phyloP scores from a whole-genome alignment of 768 basidiomycete species.

The Clavaria fumosa region DNA sequence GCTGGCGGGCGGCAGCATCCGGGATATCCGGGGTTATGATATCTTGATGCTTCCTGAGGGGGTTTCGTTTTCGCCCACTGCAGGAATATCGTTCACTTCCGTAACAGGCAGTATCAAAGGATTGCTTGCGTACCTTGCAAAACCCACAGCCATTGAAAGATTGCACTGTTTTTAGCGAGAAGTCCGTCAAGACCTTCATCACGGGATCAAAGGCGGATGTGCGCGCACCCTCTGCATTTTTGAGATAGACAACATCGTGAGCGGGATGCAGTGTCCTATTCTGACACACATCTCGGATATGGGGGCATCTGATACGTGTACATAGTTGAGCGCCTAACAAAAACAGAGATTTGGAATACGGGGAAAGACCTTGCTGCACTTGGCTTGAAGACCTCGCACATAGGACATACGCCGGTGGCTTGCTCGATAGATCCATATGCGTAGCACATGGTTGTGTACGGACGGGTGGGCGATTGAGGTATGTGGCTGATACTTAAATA shows the following conservation, averaged over 20 bases:
- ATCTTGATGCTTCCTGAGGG: slow-evolving; percentile 35
- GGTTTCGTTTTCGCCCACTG: slow-evolving; percentile 62
- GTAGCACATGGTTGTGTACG: slow-evolving; percentile 48
- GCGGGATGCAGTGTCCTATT: slow-evolving; percentile 63
- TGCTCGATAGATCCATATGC: slow-evolving; percentile 54
- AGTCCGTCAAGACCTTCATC: slow-evolving; percentile 9
- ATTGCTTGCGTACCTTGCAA: slow-evolving; percentile 52
- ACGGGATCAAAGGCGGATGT: slow-evolving; percentile 8
- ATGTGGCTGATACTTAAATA: slow-evolving; percentile 7
- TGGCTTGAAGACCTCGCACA: slow-evolving; percentile 72
- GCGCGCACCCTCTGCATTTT: slow-evolving; percentile 70
- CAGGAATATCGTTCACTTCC: slow-evolving; percentile 12
- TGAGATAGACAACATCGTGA: slow-evolving; percentile 63
- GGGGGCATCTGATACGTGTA: slow-evolving; percentile 46
- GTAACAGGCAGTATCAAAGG: slow-evolving; percentile 11
- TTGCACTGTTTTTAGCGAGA: slow-evolving; percentile 34
- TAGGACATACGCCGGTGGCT: slow-evolving; percentile 53
- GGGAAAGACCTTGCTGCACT: slow-evolving; percentile 30
- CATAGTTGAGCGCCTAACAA: slow-evolving; percentile 13
- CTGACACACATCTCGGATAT: slow-evolving; percentile 58
- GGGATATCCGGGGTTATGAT: slow-evolving; percentile 70
- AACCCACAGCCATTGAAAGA: slow-evolving; percentile 79
- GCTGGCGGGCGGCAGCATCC: slow-evolving; percentile 76
- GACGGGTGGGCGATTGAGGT: slow-evolving; percentile 13
- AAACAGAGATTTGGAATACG: slow-evolving; percentile 7